Conservation (phyloP, 1,139 yeast species). For the Pichia sp. region DNA sequence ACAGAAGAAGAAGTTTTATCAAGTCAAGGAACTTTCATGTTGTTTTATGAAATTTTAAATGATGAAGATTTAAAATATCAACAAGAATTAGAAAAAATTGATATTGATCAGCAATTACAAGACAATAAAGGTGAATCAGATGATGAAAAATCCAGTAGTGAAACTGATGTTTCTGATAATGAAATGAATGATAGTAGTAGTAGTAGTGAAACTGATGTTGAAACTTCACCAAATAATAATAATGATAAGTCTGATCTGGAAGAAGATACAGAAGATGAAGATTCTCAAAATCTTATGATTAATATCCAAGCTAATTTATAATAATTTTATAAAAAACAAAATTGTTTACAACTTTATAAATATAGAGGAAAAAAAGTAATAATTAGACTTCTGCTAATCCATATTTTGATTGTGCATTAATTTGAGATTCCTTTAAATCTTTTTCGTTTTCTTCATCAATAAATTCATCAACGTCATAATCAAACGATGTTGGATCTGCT, state of each 20-base stretch:
- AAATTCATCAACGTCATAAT: slow-evolving; percentile 43
- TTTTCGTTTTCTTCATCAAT: slow-evolving; percentile 38
- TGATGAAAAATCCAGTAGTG: no score
- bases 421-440: slow-evolving; percentile 20
- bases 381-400: slow-evolving; percentile 7
- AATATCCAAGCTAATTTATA: slow-evolving; percentile 27
- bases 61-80: no score
- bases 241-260: no score
- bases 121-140: no score
- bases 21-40: slow-evolving; percentile 87
- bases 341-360: not conserved
- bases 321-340: no score
- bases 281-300: slow-evolving; percentile 21
- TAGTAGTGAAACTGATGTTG: not conserved
- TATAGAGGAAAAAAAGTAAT: not conserved
- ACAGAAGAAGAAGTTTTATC: slow-evolving; percentile 71
- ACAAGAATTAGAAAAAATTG: no score
- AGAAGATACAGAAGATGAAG: not conserved
- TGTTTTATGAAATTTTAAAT: slow-evolving; percentile 72
- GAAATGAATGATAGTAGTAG: slow-evolving; percentile 5
- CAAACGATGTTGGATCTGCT: slow-evolving; percentile 33
- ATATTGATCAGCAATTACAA: no score
- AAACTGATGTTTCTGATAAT: not conserved
- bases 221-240: no score
- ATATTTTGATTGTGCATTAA: slow-evolving; percentile 3